These are phyloP conservation scores for Ceratobasidium papillatum DNA, from an alignment of 1,284 basidiomycete genomes.

Conservation along the genomic window DNA sequence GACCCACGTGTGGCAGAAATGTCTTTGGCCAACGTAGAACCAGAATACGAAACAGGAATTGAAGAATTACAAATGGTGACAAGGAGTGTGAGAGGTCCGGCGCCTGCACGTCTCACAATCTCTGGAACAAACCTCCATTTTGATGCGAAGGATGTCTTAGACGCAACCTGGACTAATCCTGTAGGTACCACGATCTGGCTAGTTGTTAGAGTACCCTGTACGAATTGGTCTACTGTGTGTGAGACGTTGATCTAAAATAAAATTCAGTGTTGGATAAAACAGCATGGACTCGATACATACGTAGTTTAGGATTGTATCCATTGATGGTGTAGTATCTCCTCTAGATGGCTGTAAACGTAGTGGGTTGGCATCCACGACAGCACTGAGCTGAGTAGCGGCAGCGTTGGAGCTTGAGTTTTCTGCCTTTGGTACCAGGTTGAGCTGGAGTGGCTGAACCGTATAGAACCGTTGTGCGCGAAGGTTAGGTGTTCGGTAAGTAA, in stretches of 20 bases:
- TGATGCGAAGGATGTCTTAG: not conserved
- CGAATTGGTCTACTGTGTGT: not conserved
- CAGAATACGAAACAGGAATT: slow-evolving; percentile 44
- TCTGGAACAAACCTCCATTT: slow-evolving; percentile 8
- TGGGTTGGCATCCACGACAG: slow-evolving; percentile 6
- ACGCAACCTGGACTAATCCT: not conserved
- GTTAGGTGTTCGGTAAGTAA: slow-evolving; percentile 22
- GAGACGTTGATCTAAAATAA: not conserved
- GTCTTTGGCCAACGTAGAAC: slow-evolving; percentile 49
- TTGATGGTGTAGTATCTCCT: not conserved
- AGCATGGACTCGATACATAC: not conserved
- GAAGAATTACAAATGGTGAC: slow-evolving; percentile 44
- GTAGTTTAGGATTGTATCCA: slow-evolving; percentile 8
- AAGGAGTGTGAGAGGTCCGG: slow-evolving; percentile 17
- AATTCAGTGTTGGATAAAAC: not conserved
- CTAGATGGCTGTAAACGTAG: not conserved
- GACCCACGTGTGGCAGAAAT: slow-evolving; percentile 49
- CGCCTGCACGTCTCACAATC: not conserved
- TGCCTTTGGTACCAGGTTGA: slow-evolving; percentile 10
- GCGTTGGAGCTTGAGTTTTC: not conserved
- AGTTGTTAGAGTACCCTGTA: slow-evolving; percentile 1
- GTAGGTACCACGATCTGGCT: not conserved
- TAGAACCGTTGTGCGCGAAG: slow-evolving; percentile 33
- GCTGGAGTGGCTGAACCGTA: slow-evolving; percentile 14
- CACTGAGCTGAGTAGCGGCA: not conserved